These are phyloP conservation scores for Grosmannia huntii DNA, from an alignment of 2,329 filamentous ascomycete species.

Conservation along the genomic window DNA sequence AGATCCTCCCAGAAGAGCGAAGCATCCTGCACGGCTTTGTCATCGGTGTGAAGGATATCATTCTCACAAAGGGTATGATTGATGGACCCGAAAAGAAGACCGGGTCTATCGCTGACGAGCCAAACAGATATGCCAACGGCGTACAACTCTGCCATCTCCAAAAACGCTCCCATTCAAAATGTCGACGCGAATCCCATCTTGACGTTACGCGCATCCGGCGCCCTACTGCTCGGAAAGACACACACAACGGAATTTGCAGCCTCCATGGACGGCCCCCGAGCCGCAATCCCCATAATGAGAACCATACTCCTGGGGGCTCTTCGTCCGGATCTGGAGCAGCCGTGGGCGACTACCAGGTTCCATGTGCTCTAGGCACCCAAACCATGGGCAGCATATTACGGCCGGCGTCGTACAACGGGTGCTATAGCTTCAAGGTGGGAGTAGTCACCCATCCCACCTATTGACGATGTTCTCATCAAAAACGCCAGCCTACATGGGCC, in stretches of 20 bases:
- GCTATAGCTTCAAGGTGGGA: conserved; percentile 43
- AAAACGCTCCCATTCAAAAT: conserved; percentile 24
- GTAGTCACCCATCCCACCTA: too few species aligned
- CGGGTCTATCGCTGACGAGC: background rate
- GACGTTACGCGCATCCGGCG: conserved; percentile 40
- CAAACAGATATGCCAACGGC: conserved; percentile 41
- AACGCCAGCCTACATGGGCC: conserved; percentile 42
- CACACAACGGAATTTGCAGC: conserved; percentile 54
- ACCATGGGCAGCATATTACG: conserved; percentile 53
- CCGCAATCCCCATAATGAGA: conserved; percentile 39
- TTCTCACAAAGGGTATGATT: conserved; percentile 36
- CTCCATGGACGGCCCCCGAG: conserved; percentile 38
- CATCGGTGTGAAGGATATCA: conserved; percentile 48
- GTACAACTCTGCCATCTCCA: conserved; percentile 42
- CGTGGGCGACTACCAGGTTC: conserved; percentile 51
- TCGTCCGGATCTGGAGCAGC: conserved; percentile 55
- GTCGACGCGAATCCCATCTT: conserved; percentile 40
- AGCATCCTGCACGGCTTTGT: conserved; percentile 45
- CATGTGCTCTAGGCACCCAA: conserved; percentile 50
- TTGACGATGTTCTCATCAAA: too few species aligned
- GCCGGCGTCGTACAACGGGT: conserved; percentile 51
- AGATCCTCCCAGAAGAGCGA: conserved; percentile 30
- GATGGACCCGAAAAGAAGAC: background rate
- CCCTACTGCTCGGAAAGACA: conserved; percentile 44
- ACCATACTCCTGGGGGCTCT: conserved; percentile 51